Percentiles rank a stretch among this genome's conserved stretches.
Evolutionary conservation across 768 basidiomycete species (phyloP).

Genomic region (Mycena galericulata): DNA sequence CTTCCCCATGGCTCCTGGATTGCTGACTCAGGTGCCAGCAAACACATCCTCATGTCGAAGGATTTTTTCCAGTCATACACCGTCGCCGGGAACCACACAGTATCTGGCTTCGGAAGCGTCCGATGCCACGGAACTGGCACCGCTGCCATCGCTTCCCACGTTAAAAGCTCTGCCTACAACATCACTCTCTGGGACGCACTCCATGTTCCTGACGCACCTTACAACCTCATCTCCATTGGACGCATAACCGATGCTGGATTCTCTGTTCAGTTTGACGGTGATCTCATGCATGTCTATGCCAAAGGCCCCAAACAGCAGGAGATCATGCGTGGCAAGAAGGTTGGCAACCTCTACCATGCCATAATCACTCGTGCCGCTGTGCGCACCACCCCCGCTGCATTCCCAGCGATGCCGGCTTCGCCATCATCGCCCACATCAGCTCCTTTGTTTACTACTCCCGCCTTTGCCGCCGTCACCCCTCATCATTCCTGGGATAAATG

Average conservation of each 20-base stretch:
- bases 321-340: conserved; percentile 12
- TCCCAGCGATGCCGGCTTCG: neutral
- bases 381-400: neutral
- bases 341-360: conserved; percentile 17
- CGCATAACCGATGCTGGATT: conserved; percentile 26
- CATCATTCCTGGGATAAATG: conserved; percentile 5
- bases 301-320: neutral
- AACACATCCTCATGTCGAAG: neutral
- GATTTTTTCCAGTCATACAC: conserved; percentile 4
- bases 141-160: conserved; percentile 9
- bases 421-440: neutral
- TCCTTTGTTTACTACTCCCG: conserved; percentile 8
- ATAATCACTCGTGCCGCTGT: conserved; percentile 7
- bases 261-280: conserved; percentile 20
- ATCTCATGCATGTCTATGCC: conserved; percentile 28
- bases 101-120: conserved; percentile 13
- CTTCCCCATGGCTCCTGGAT: conserved; percentile 6
- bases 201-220: conserved; percentile 29
- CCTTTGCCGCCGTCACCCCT: conserved; percentile 7
- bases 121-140: conserved; percentile 11
- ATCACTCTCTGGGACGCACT: conserved; percentile 1
- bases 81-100: neutral
- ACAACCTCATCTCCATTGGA: conserved; percentile 30
- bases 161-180: conserved; percentile 1
- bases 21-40: conserved; percentile 12